Conservation (phyloP, 176 grass and related monocot species). For the Elaeis guineensis region DNA sequence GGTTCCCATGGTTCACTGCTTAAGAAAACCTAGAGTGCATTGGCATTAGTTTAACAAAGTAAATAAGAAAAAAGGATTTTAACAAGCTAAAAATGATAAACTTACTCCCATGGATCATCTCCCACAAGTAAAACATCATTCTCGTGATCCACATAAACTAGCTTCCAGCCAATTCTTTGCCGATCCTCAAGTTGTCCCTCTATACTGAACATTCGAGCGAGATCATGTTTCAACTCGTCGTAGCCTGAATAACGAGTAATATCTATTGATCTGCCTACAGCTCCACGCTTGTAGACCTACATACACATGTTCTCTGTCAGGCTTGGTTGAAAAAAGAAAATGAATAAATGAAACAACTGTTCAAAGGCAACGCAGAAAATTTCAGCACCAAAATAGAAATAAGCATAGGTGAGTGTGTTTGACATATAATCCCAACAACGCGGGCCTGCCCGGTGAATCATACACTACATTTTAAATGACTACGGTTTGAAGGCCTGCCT, state of each 20-base stretch:
- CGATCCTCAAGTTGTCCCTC: conserved; percentile 71
- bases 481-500: too few species aligned
- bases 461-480: too few species aligned
- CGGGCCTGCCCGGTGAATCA: too few species aligned
- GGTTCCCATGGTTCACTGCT: too few species aligned
- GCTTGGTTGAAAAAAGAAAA: conserved; percentile 6
- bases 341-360: background rate
- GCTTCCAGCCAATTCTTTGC: conserved; percentile 71
- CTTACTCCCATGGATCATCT: conserved; percentile 91
- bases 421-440: too few species aligned
- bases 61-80: too few species aligned
- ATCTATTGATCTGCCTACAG: conserved; percentile 74
- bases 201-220: conserved; percentile 72
- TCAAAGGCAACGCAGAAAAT: too few species aligned
- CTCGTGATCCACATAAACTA: conserved; percentile 78
- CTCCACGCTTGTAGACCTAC: conserved; percentile 73
- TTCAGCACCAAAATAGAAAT: too few species aligned
- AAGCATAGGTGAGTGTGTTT: too few species aligned
- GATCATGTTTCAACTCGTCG: conserved; percentile 53
- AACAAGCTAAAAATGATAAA: background rate
- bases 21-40: too few species aligned
- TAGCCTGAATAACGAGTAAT: conserved; percentile 67
- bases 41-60: too few species aligned
- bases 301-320: conserved; percentile 8
- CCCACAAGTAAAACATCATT: conserved; percentile 81